Percentiles rank a stretch among this genome's conserved stretches.
Conservation (phyloP, 2,329 filamentous ascomycete species). For the Ophiocordyceps sinensis region DNA sequence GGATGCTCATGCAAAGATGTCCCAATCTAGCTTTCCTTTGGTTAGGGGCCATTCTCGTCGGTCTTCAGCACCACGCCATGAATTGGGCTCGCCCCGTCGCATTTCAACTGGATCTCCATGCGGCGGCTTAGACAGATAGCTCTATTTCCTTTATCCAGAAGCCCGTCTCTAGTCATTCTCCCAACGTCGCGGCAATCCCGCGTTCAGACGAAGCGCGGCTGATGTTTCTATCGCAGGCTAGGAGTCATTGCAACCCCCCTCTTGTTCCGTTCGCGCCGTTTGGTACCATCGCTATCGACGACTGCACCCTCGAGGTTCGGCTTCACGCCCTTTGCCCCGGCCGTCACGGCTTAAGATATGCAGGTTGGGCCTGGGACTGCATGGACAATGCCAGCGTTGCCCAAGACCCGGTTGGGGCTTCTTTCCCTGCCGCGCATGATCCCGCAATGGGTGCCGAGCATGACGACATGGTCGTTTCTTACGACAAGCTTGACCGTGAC, state of each 20-base stretch:
- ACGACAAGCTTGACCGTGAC: not conserved
- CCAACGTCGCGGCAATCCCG: not conserved
- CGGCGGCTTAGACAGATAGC: conserved; percentile 2
- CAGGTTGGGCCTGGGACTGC: not conserved
- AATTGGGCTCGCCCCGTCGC: conserved; percentile 3
- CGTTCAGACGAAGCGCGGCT: conserved; percentile 4
- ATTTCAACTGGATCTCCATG: not conserved
- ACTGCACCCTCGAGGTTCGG: conserved; percentile 6
- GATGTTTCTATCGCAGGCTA: conserved; percentile 3
- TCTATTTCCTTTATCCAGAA: conserved; percentile 3
- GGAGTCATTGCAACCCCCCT: conserved; percentile 1
- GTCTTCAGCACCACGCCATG: not conserved
- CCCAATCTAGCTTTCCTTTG: not conserved
- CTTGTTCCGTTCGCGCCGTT: conserved; percentile 3
- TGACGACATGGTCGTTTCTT: not conserved
- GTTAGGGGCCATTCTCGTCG: not conserved
- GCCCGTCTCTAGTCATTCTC: not conserved
- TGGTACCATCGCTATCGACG: conserved; percentile 1
- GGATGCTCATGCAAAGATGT: not conserved
- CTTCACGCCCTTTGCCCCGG: conserved; percentile 1
- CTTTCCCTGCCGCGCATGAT: not conserved
- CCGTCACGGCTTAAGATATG: not conserved
- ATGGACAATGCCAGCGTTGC: not conserved
- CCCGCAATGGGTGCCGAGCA: too few relatives aligned
- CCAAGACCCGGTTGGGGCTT: not conserved